These are phyloP conservation scores for Cyberlindnera misumaiensis DNA, from an alignment of 805 yeast genomes.

Conservation along the genomic window DNA sequence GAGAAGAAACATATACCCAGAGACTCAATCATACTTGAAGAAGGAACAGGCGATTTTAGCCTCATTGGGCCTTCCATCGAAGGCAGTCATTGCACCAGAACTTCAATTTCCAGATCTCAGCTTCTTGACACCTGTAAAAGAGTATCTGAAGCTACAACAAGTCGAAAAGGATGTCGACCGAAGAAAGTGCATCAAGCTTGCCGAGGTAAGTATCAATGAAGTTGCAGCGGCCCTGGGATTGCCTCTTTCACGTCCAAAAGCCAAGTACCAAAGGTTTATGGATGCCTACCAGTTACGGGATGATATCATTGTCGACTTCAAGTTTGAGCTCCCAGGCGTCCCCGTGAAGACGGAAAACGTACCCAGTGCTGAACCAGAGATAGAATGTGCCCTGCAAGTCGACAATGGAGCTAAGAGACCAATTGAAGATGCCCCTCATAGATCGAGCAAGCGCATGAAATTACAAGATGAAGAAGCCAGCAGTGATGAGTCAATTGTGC, in stretches of 20 bases:
- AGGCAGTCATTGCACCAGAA: neutral
- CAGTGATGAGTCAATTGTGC: neutral
- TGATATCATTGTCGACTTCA: conserved; percentile 39
- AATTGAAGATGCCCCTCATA: conserved; percentile 23
- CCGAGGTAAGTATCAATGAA: conserved; percentile 25
- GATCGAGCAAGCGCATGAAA: conserved; percentile 34
- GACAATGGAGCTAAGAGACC: conserved; percentile 12
- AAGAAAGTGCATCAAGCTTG: conserved; percentile 6
- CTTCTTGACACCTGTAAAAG: conserved; percentile 15
- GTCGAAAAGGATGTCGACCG: conserved; percentile 10
- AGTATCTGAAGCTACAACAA: conserved; percentile 5
- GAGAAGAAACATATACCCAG: conserved; percentile 16
- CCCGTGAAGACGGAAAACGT: neutral
- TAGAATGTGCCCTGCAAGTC: neutral
- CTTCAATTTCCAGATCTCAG: conserved; percentile 8
- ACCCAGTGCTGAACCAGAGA: neutral
- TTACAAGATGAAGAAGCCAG: conserved; percentile 24
- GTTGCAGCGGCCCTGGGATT: conserved; percentile 21
- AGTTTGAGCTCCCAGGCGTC: conserved; percentile 5
- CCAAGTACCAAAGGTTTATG: conserved; percentile 27
- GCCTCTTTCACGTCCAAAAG: conserved; percentile 29
- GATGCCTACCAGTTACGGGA: conserved; percentile 50
- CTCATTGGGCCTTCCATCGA: neutral
- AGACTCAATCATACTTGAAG: conserved; percentile 6
- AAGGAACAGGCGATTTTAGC: conserved; percentile 9